A percentile compares a stretch with the other conserved stretches of the same genome.
These are phyloP conservation scores for Cercophora samala DNA, from an alignment of 495 filamentous ascomycete genomes.

Conservation along the genomic window DNA sequence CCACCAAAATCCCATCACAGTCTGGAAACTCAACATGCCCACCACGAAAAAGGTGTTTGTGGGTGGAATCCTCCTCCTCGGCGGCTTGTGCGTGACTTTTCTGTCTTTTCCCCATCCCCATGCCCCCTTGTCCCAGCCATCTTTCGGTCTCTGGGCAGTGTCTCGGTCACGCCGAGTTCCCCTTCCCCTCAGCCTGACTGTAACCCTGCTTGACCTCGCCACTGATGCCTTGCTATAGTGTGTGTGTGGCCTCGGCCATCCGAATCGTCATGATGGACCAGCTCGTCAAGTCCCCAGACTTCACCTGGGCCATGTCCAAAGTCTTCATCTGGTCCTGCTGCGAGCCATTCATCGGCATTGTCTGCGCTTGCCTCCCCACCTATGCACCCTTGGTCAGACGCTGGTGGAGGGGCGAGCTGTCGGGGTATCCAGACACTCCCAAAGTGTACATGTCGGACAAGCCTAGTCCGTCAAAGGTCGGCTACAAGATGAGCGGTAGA, in stretches of 20 bases:
- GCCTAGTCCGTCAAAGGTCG: background rate
- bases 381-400: conserved; percentile 37
- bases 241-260: conserved; percentile 42
- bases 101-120: conserved; percentile 10
- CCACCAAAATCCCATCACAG: conserved; percentile 11
- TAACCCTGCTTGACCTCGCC: background rate
- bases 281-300: conserved; percentile 34
- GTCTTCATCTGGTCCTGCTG: conserved; percentile 45
- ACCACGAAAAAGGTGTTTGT: conserved; percentile 40
- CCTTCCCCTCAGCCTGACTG: background rate
- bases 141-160: background rate
- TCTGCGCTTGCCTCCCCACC: conserved; percentile 44
- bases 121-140: background rate
- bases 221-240: conserved; percentile 17
- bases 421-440: background rate
- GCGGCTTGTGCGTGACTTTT: conserved; percentile 37
- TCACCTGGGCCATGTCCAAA: conserved; percentile 41
- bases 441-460: conserved; percentile 3
- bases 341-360: conserved; percentile 42
- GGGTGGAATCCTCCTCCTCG: conserved; percentile 41
- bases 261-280: conserved; percentile 39
- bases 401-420: conserved; percentile 10
- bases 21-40: conserved; percentile 36
- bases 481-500: background rate
- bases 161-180: conserved; percentile 2